Percentiles rank a stretch among this genome's conserved stretches.
These are phyloP conservation scores for Trichoderma koningii DNA, from an alignment of 2,329 filamentous ascomycete species.

Conservation along the genomic window DNA sequence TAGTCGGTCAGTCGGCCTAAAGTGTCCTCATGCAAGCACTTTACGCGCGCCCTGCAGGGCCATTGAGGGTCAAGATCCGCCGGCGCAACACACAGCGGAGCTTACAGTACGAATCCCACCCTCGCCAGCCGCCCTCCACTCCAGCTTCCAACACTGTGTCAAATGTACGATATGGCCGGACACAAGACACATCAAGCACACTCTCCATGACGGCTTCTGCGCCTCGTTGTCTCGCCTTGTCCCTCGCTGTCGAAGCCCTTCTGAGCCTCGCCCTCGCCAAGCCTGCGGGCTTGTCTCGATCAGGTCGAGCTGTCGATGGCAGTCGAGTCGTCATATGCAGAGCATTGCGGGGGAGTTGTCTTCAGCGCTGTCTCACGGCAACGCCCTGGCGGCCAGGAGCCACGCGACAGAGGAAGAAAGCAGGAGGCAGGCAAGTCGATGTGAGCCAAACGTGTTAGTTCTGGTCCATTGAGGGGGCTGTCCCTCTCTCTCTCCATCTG, in stretches of 20 bases:
- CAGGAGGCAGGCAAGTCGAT: background rate
- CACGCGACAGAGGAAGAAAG: constrained; percentile 2
- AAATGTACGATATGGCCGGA: constrained; percentile 10
- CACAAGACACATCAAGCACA: background rate
- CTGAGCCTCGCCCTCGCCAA: constrained; percentile 17
- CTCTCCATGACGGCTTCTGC: background rate
- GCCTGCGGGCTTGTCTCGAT: constrained; percentile 6
- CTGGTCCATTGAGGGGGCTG: constrained; percentile 4
- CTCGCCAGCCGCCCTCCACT: background rate
- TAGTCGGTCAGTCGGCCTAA: no score
- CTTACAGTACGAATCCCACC: constrained; percentile 8
- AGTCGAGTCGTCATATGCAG: constrained; percentile 6
- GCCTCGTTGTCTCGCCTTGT: background rate
- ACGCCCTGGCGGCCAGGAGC: constrained; percentile 9
- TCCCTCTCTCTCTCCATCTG: background rate
- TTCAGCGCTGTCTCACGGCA: constrained; percentile 15
- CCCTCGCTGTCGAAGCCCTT: constrained; percentile 3
- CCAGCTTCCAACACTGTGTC: constrained; percentile 11
- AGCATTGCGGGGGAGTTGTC: constrained; percentile 14
- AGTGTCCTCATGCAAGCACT: constrained; percentile 21
- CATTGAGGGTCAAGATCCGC: background rate
- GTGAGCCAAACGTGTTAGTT: background rate
- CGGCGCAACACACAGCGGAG: constrained; percentile 19
- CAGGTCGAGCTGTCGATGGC: background rate
- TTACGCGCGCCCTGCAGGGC: constrained; percentile 20